A percentile compares a stretch with the other conserved stretches of the same genome.
Evolutionary conservation across 2,329 filamentous ascomycete genomes (phyloP).

Genomic region (Colletotrichum musae): DNA sequence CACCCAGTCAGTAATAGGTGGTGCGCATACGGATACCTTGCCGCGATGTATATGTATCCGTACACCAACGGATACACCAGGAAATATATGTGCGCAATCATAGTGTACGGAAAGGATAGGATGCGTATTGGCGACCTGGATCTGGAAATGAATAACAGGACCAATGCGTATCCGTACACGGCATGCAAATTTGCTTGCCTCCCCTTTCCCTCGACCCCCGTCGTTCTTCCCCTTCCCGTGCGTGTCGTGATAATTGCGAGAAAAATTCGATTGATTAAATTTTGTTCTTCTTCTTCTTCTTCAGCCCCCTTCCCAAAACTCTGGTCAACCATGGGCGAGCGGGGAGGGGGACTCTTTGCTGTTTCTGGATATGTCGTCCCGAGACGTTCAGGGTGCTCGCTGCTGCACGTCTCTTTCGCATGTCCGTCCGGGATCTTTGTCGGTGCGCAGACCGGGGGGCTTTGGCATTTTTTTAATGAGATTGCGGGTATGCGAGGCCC

Average conservation of each 20-base stretch:
- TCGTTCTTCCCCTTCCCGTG: slow-evolving; percentile 12
- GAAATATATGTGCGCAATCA: too few species aligned
- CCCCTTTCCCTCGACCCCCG: not conserved
- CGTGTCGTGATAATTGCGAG: slow-evolving; percentile 1
- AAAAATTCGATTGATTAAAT: slow-evolving; percentile 5
- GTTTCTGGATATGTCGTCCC: slow-evolving; percentile 32
- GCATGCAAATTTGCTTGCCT: not conserved
- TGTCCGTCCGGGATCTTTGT: slow-evolving; percentile 28
- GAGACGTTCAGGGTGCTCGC: slow-evolving; percentile 16
- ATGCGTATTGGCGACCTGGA: too few species aligned
- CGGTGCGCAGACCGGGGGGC: slow-evolving; percentile 31
- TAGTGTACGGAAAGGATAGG: too few species aligned
- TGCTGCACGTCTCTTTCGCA: slow-evolving; percentile 4
- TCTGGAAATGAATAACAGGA: not conserved
- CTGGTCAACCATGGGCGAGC: not conserved
- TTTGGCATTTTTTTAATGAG: slow-evolving; percentile 18
- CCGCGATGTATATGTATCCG: too few species aligned
- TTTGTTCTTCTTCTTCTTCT: not conserved
- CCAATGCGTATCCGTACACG: not conserved
- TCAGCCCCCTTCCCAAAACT: not conserved
- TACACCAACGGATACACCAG: too few species aligned
- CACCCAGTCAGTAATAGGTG: too few species aligned
- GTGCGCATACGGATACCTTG: too few species aligned
- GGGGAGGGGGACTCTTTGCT: slow-evolving; percentile 10
- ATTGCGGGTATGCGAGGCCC: slow-evolving; percentile 19